Percentiles rank a stretch among this genome's conserved stretches.
Conservation (phyloP, 164 flowering plant genomes). For the Magnolia kwangsiensis region DNA sequence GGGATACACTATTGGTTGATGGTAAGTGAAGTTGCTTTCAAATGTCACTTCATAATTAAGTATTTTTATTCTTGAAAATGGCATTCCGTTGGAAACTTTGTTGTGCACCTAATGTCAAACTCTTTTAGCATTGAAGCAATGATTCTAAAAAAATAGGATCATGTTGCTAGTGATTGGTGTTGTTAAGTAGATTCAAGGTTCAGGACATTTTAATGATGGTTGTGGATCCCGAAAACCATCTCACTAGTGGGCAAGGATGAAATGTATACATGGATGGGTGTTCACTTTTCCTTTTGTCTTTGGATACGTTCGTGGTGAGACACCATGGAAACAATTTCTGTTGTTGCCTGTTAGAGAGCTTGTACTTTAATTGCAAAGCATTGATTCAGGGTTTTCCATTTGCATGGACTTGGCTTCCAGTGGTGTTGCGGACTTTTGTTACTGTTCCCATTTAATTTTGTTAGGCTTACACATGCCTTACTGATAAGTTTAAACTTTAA, state of each 20-base stretch:
- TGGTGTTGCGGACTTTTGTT: neutral
- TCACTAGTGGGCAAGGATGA: no score
- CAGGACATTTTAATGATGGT: no score
- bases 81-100: neutral
- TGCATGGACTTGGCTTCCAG: neutral
- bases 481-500: no score
- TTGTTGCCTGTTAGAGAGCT: neutral
- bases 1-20: constrained; percentile 87
- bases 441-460: neutral
- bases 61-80: neutral
- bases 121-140: neutral
- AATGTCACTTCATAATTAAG: neutral
- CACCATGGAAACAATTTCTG: neutral
- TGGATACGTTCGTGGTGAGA: no score
- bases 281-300: no score
- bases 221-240: no score
- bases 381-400: neutral
- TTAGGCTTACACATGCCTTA: neutral
- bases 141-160: neutral
- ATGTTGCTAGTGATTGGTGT: neutral
- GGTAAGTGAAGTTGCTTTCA: constrained; percentile 43
- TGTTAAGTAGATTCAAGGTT: no score
- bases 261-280: no score
- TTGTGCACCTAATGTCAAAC: neutral
- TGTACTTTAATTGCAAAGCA: neutral